Evolutionary conservation across 192 early-diverging fungal species (phyloP), one percentile per base, ranked within the genome.

Genomic region (Umbelopsis sp.): DNA sequence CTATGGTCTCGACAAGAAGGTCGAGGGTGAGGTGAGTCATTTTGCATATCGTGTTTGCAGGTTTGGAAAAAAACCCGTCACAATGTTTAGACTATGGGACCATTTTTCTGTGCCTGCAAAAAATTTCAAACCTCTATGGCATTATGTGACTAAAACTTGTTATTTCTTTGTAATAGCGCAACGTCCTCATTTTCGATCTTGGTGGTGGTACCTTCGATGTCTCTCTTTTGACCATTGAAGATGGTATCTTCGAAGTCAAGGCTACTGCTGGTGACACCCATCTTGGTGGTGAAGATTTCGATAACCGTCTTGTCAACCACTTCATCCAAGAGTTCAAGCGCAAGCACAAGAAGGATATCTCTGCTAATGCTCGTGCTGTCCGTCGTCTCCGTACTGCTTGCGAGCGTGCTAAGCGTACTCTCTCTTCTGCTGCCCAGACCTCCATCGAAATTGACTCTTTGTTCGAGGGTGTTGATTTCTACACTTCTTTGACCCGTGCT

Each of bases 271-370:
- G 95, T 91, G 95, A 98, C 84, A 98, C 97, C 69, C 95, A 98
- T 84, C 89, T 98, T 84, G 95, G 97, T 84, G 97, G 97, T 81
- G 95, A 97, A 87, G 95, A 98, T 88, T 98, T 98, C 85, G 97
- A 98, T 88, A 97, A 98, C 94, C 91, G 94, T 79, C 85, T 98
- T 66, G 94, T 98, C 77, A 90, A 92, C 80, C 93, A 95, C 93
- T 98, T 97, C 71, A 81, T 84, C 71, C 87, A 93, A 77, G 92
- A 97, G 87, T 97, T 97, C 91, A 98, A 98, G 91, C 93, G 94
- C 88, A 97, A 97, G 91, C 88, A 88, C 91, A 95, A 96, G 92
- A 96, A 89, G 91, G 95, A 98, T 87, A 84, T 97, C 47, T 83
- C 91, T 61, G 64, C 75, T 78, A 97, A 98, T 84, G 87, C 93